Evolutionary conservation across 805 yeast genomes (phyloP).

Genomic region (Yamadazyma akitaensis): DNA sequence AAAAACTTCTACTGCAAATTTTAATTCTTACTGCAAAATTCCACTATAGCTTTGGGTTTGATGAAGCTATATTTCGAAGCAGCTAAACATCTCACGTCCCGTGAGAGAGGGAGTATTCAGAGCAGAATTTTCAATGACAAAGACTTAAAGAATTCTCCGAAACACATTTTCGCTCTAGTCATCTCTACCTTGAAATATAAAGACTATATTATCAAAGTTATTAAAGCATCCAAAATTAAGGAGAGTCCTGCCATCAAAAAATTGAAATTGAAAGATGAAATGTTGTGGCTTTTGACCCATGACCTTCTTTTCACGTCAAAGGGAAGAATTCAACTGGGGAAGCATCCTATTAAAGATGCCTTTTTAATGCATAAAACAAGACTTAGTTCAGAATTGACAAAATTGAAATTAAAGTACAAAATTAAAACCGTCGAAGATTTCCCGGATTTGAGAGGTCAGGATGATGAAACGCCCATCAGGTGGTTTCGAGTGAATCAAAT

Average conservation of each 20-base stretch:
- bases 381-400: conserved; percentile 75
- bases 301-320: conserved; percentile 73
- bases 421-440: conserved; percentile 53
- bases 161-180: conserved; percentile 82
- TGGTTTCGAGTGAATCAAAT: conserved; percentile 78
- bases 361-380: conserved; percentile 76
- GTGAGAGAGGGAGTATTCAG: conserved; percentile 31
- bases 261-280: conserved; percentile 45
- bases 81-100: conserved; percentile 27
- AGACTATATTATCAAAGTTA: conserved; percentile 57
- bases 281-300: conserved; percentile 69
- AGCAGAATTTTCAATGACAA: conserved; percentile 37
- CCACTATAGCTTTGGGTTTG: neutral
- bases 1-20: neutral
- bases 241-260: conserved; percentile 42
- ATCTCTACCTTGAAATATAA: conserved; percentile 72
- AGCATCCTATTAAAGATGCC: conserved; percentile 80
- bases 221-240: conserved; percentile 66
- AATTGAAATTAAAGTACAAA: conserved; percentile 69
- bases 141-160: conserved; percentile 53
- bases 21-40: neutral
- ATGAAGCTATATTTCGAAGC: conserved; percentile 46
- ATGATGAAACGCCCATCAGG: conserved; percentile 69
- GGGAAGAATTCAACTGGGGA: conserved; percentile 86
- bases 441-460: conserved; percentile 24